Conservation (phyloP, 2,329 filamentous ascomycete species). For the Sporothrix mexicana region DNA sequence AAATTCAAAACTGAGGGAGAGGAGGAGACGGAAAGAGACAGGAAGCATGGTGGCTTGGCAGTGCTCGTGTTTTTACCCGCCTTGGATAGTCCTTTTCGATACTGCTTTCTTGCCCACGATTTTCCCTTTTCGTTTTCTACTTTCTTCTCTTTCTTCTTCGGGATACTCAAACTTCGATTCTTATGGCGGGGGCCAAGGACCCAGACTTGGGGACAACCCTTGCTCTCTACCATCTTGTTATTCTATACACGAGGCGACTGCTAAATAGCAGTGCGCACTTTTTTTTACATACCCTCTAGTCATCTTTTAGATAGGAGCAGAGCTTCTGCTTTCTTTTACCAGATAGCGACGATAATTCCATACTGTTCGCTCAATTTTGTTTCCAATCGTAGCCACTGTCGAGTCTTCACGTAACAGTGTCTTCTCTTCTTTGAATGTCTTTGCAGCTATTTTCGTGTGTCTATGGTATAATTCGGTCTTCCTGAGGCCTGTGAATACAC, state of each 20-base stretch:
- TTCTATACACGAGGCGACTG: slow-evolving; percentile 20
- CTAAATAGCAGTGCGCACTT: neutral
- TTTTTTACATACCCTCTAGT: neutral
- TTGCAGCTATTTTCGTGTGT: neutral
- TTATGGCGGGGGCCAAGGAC: neutral
- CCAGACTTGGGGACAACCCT: neutral
- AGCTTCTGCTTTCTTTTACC: slow-evolving; percentile 17
- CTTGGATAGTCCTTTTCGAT: neutral
- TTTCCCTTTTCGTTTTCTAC: neutral
- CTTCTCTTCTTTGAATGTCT: neutral
- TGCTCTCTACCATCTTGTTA: neutral
- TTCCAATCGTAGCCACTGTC: too few relatives aligned
- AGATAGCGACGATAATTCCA: slow-evolving; percentile 9
- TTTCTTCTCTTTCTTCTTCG: neutral
- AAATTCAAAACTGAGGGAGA: neutral
- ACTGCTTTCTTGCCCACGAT: neutral
- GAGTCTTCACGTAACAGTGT: neutral
- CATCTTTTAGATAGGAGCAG: slow-evolving; percentile 18
- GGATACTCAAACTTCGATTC: neutral
- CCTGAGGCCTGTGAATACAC: too few relatives aligned
- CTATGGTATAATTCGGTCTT: neutral
- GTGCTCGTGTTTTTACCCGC: neutral
- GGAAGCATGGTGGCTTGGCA: neutral
- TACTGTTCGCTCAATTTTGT: neutral
- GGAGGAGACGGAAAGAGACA: neutral